Base-by-base conservation (phyloP, 2,329 filamentous ascomycete species). In the Emergomyces orientalis region DNA sequence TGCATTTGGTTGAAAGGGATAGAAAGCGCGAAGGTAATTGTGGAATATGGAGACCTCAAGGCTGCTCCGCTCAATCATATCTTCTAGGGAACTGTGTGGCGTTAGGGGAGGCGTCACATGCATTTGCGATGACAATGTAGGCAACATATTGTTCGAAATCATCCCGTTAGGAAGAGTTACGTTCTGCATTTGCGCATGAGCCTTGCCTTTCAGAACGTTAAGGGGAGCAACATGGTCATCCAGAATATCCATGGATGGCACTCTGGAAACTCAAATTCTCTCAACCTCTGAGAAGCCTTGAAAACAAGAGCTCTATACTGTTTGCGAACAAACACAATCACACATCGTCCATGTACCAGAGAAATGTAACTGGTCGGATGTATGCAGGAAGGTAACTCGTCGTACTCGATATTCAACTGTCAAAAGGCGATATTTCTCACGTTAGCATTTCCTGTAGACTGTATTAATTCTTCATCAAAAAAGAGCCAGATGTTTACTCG, bases 11-110 rank as follows among this genome's bases (percentile, higher is more conserved):
- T 92, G 87, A 74, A 97, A 99, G 32, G 91, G 89, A 74, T 96
- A 96, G 72, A 96, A 93, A 59, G 94, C 94, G 67, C 94, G 88
- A 55, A 99, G 81, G 72, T 96, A 99, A 79, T 94, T 96, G 81
- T 95, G 89, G 73, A 97, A 96, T 63, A 91, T 81, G 1, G 88
- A 84, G 66, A 85, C 81, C 7, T 81, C 76, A 59, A 73, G 70
- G 66, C 78, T 76, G 22, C 59, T 68, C 67, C 77, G 72, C 65
- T 77, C 70, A 69, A 75, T 73, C 65, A 83, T 80, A 67, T 83
- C 79, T 72, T 90, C 87, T 71, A 67, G 64, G 1, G 69, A 86
- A 70, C 82, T 82, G 75, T 87, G 86, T 22, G 89, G 90, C 9
- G 89, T 92, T 65, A 87, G 79, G 51, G 90, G 89, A 34, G 90